A percentile compares a stretch with the other conserved stretches of the same genome.
These are phyloP conservation scores for Aurantiochytrium sp. DNA, from an alignment of 108 stramenopile genomes.

Conservation along the genomic window DNA sequence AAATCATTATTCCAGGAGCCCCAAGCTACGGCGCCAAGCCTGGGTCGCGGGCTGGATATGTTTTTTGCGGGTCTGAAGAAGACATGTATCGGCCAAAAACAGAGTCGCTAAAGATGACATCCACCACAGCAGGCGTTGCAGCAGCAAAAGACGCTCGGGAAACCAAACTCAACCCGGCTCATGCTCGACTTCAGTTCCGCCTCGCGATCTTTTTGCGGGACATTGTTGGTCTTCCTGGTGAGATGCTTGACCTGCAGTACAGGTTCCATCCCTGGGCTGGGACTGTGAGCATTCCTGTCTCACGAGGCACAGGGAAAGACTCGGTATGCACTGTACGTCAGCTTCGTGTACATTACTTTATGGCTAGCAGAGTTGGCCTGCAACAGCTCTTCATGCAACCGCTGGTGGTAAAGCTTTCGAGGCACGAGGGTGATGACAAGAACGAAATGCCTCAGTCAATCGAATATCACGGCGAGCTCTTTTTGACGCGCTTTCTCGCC, in stretches of 20 bases:
- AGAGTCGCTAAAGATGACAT: background rate
- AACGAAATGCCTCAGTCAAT: background rate
- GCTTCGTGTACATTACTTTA: background rate
- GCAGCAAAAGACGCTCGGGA: background rate
- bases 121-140: background rate
- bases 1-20: background rate
- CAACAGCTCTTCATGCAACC: constrained; percentile 5
- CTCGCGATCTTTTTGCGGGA: background rate
- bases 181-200: background rate
- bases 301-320: background rate
- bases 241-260: background rate
- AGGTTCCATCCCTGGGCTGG: background rate
- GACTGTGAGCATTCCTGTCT: background rate
- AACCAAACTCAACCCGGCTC: background rate
- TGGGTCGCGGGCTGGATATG: background rate
- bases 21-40: background rate
- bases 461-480: background rate
- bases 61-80: background rate
- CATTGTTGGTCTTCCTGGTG: background rate
- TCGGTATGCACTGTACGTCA: background rate
- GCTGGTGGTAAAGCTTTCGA: background rate
- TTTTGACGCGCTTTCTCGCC: background rate
- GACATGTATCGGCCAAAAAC: background rate
- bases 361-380: background rate
- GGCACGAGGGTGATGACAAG: background rate